Conservation (phyloP, 257 asterid genomes). For the Solanum bulbocastanum region DNA sequence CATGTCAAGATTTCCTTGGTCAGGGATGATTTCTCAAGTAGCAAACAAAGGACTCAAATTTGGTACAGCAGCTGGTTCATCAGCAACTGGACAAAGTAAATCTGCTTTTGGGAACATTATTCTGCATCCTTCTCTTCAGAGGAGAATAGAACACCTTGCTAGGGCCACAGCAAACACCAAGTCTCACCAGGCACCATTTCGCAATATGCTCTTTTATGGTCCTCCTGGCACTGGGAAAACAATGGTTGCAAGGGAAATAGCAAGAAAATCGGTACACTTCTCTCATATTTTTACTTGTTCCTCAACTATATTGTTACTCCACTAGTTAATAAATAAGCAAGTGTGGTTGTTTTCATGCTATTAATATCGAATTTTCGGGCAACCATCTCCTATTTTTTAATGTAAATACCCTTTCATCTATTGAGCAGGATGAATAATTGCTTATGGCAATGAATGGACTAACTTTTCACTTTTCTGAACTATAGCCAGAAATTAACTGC, state of each 20-base stretch:
- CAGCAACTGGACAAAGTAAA: constrained; percentile 38
- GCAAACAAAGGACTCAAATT: constrained; percentile 33
- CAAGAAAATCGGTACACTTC: constrained; percentile 78
- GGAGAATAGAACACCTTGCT: constrained; percentile 86
- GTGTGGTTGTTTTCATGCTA: neutral
- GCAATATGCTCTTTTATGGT: constrained; percentile 96
- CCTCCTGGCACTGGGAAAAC: constrained; percentile 99
- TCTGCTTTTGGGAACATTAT: constrained; percentile 55
- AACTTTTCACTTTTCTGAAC: neutral
- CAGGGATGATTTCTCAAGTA: constrained; percentile 61
- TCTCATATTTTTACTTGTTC: neutral
- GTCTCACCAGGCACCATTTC: constrained; percentile 86
- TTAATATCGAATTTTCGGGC: neutral
- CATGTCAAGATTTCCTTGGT: constrained; percentile 80
- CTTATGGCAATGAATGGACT: neutral
- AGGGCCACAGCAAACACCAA: constrained; percentile 96
- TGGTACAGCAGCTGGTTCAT: constrained; percentile 39
- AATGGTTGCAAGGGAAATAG: constrained; percentile 96
- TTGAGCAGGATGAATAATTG: neutral
- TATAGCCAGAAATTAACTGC: neutral
- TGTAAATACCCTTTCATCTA: neutral
- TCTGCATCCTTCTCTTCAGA: constrained; percentile 82
- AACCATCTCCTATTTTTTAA: neutral
- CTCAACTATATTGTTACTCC: neutral
- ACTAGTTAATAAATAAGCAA: neutral